Conservation (phyloP, 352 stramenopile genomes). For the Phytophthora foliorum region DNA sequence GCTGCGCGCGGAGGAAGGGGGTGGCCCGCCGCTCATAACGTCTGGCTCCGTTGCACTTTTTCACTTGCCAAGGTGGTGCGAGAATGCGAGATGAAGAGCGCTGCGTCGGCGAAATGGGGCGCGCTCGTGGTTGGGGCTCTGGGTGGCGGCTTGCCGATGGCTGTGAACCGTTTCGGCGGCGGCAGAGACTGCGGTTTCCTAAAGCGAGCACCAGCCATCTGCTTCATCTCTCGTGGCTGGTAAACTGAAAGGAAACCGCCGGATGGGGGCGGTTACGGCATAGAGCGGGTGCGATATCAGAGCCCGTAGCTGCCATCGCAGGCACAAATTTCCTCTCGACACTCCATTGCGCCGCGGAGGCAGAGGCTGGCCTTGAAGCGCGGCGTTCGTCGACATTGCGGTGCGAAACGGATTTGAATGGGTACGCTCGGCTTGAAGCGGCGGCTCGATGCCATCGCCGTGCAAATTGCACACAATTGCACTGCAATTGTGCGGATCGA, state of each 20-base stretch:
- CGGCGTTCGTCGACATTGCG: background rate
- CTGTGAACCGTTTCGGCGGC: constrained; percentile 25
- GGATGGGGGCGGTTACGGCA: constrained; percentile 22
- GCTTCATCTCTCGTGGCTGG: constrained; percentile 18
- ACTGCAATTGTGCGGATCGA: background rate
- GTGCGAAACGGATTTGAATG: background rate
- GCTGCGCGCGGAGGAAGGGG: constrained; percentile 39
- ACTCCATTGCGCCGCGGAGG: background rate
- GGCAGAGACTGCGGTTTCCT: constrained; percentile 42
- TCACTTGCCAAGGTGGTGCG: constrained; percentile 26
- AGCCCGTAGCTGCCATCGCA: background rate
- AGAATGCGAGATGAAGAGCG: constrained; percentile 43
- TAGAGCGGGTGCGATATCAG: constrained; percentile 11
- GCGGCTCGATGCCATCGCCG: background rate
- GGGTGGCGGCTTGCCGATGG: no score
- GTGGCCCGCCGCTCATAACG: constrained; percentile 32
- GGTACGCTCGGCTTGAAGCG: background rate
- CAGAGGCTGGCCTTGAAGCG: background rate
- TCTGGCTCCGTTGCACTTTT: no score
- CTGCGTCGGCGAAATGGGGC: background rate
- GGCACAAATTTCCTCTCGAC: background rate
- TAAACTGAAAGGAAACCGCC: background rate
- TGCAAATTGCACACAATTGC: no score
- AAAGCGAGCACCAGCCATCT: constrained; percentile 28
- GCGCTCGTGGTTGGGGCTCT: background rate